Conservation (phyloP, 345 rosid species). For the Hibiscus mutabilis region DNA sequence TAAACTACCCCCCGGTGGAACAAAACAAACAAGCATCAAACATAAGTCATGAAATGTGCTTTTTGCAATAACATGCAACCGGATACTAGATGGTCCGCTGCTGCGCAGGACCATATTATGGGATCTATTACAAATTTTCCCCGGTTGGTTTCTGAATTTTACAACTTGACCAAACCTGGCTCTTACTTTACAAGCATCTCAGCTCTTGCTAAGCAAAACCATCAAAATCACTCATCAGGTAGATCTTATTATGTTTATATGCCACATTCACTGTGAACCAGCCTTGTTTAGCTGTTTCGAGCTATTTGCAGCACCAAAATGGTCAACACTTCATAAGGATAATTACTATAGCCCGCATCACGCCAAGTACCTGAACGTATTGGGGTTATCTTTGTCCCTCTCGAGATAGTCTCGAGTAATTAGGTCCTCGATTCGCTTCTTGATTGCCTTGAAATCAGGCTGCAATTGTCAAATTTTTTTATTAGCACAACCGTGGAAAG, state of each 20-base stretch:
- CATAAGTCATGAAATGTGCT: neutral
- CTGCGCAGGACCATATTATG: slow-evolving; percentile 14
- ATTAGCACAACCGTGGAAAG: neutral
- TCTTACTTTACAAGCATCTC: slow-evolving; percentile 27
- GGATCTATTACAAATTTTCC: slow-evolving; percentile 20
- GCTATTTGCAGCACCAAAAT: slow-evolving; percentile 11
- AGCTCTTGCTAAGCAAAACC: slow-evolving; percentile 15
- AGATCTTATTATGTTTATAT: slow-evolving; percentile 19
- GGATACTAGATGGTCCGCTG: neutral
- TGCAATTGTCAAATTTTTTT: slow-evolving; percentile 26
- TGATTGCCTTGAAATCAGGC: slow-evolving; percentile 75
- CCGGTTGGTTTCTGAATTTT: slow-evolving; percentile 9
- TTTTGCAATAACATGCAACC: neutral
- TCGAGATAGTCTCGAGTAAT: slow-evolving; percentile 54
- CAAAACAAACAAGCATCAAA: neutral
- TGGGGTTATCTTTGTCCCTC: slow-evolving; percentile 6
- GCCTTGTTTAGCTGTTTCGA: neutral
- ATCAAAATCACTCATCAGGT: slow-evolving; percentile 9
- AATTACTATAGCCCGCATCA: slow-evolving; percentile 17
- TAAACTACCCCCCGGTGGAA: neutral
- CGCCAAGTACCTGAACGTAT: slow-evolving; percentile 50
- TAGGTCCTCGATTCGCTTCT: slow-evolving; percentile 70
- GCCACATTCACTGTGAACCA: slow-evolving; percentile 7
- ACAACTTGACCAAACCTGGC: slow-evolving; percentile 25
- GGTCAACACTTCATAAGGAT: slow-evolving; percentile 8